Conservation (phyloP, 2,329 filamentous ascomycete species). For the Cadophora malorum region DNA sequence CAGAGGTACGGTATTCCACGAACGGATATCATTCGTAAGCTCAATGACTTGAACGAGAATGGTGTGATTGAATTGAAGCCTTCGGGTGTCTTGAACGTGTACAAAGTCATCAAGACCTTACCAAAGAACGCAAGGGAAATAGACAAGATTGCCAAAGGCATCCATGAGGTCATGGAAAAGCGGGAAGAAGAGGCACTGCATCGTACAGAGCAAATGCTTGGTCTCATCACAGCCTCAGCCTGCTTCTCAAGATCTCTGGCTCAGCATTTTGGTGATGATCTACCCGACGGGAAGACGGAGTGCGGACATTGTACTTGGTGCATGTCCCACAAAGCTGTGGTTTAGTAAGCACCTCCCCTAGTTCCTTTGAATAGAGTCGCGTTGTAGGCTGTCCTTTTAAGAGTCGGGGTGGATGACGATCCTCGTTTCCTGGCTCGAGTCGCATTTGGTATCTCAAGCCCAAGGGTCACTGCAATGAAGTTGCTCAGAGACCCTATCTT, state of each 20-base stretch:
- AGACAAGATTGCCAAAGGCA: conserved; percentile 51
- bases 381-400: conserved; percentile 53
- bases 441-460: conserved; percentile 68
- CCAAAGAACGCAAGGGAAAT: conserved; percentile 53
- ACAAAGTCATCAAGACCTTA: conserved; percentile 55
- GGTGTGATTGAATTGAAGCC: conserved; percentile 58
- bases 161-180: conserved; percentile 57
- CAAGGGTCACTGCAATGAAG: conserved; percentile 56
- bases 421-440: conserved; percentile 63
- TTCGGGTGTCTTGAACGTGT: conserved; percentile 59
- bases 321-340: conserved; percentile 47
- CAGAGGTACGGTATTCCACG: conserved; percentile 48
- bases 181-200: conserved; percentile 61
- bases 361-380: conserved; percentile 49
- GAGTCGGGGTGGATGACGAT: conserved; percentile 59
- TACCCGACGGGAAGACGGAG: conserved; percentile 50
- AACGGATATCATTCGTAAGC: conserved; percentile 57
- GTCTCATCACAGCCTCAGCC: conserved; percentile 57
- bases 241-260: conserved; percentile 62
- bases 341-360: conserved; percentile 49
- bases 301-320: conserved; percentile 65
- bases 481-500: conserved; percentile 55
- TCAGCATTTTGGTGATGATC: conserved; percentile 61
- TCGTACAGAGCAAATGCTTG: conserved; percentile 56
- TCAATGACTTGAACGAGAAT: conserved; percentile 59